Conservation (phyloP, 208 protist genomes). For the Leishmania turanica region DNA sequence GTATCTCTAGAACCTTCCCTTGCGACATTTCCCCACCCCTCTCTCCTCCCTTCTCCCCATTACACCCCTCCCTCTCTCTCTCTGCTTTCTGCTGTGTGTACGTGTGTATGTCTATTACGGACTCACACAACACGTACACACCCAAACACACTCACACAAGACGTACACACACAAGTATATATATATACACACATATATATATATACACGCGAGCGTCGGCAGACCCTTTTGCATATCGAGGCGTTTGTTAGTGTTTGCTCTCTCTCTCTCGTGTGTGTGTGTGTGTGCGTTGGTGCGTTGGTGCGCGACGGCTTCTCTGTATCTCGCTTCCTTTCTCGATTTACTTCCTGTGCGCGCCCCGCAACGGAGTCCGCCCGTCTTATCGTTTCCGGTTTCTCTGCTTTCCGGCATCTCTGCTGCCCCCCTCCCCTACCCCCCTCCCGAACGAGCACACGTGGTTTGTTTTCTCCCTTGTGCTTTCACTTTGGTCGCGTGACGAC, state of each 20-base stretch:
- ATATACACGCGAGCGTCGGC: neutral
- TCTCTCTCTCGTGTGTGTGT: neutral
- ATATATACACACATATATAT: neutral
- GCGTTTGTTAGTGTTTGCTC: neutral
- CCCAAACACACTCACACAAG: neutral
- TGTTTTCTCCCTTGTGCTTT: neutral
- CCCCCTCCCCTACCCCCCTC: neutral
- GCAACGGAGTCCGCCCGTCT: neutral
- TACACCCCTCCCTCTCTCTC: neutral
- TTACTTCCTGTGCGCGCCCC: neutral
- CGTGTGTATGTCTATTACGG: neutral
- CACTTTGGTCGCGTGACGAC: neutral
- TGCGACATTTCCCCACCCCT: neutral
- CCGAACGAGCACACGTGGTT: neutral
- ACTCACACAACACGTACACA: neutral
- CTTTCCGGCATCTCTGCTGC: neutral
- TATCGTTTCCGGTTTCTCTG: neutral
- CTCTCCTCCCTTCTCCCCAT: neutral
- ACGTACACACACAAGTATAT: neutral
- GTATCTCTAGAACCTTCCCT: neutral
- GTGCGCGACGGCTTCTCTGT: neutral
- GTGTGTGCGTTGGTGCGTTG: neutral
- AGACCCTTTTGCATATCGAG: neutral
- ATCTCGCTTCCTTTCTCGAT: neutral
- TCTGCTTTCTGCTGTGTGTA: neutral